These are phyloP conservation scores for Monascus ruber DNA, from an alignment of 2,329 filamentous ascomycete species.

Conservation along the genomic window DNA sequence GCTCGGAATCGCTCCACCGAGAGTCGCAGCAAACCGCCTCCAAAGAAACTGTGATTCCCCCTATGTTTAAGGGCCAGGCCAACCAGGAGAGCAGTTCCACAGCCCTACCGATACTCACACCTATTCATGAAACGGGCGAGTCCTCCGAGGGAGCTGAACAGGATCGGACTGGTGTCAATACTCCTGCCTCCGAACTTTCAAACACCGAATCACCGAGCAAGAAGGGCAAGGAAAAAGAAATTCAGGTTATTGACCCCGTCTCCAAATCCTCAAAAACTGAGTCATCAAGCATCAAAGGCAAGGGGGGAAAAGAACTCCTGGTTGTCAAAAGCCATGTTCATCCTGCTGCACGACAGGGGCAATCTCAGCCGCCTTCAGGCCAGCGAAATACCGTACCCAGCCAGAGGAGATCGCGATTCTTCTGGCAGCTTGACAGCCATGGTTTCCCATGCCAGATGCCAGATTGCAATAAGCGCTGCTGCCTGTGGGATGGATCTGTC, in stretches of 20 bases:
- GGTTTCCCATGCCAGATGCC: conserved; percentile 30
- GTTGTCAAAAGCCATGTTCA: neutral
- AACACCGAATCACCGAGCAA: neutral
- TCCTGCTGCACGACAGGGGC: neutral
- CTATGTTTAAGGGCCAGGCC: too few relatives aligned
- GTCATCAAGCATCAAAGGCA: too few relatives aligned
- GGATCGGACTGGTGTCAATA: too few relatives aligned
- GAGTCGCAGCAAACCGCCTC: too few relatives aligned
- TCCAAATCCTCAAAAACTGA: neutral
- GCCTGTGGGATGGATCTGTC: conserved; percentile 19
- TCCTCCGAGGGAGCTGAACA: too few relatives aligned
- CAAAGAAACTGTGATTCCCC: too few relatives aligned
- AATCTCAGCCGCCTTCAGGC: neutral
- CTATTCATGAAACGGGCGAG: too few relatives aligned
- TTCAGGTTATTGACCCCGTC: neutral
- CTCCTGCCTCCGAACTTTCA: neutral
- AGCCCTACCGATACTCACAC: too few relatives aligned
- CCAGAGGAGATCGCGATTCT: conserved; percentile 4
- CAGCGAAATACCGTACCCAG: neutral
- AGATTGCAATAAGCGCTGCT: conserved; percentile 19
- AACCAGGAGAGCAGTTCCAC: too few relatives aligned
- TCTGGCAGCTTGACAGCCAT: conserved; percentile 39
- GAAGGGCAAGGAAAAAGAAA: neutral
- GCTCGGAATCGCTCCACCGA: too few relatives aligned
- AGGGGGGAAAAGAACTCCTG: neutral